These are phyloP conservation scores for Fraxinus greggii DNA, from an alignment of 305 asterid species.

Conservation along the genomic window DNA sequence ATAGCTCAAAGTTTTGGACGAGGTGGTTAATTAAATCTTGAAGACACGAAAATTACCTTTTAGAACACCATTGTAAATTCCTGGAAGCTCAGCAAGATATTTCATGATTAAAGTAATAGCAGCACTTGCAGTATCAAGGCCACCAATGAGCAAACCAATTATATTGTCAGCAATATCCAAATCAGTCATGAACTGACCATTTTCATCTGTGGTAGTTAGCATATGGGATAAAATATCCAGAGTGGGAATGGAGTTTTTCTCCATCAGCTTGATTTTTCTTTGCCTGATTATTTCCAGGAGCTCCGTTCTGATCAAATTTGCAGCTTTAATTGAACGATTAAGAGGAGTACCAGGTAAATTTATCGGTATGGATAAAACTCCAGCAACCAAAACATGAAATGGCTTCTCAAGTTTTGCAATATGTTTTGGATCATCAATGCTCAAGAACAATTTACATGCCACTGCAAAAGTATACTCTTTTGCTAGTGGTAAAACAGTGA, in stretches of 20 bases:
- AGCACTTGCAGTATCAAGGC: constrained; percentile 16
- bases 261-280: constrained; percentile 5
- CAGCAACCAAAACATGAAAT: constrained; percentile 19
- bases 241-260: not conserved
- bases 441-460: constrained; percentile 25
- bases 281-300: constrained; percentile 10
- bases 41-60: not conserved
- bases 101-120: constrained; percentile 23
- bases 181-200: constrained; percentile 26
- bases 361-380: constrained; percentile 24
- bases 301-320: constrained; percentile 12
- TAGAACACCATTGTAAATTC: constrained; percentile 19
- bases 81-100: constrained; percentile 20
- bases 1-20: no score
- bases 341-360: constrained; percentile 27
- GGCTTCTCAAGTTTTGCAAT: constrained; percentile 11
- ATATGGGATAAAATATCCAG: constrained; percentile 13
- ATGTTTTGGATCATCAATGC: constrained; percentile 11
- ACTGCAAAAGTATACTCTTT: constrained; percentile 15
- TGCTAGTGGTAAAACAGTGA: constrained; percentile 19
- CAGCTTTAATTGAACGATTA: constrained; percentile 19
- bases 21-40: no score
- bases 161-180: constrained; percentile 20
- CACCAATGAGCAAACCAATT: constrained; percentile 24
- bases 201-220: constrained; percentile 9